A percentile compares a stretch with the other conserved stretches of the same genome.
Conservation (phyloP, 2,329 filamentous ascomycete species). For the Fusarium sp. region DNA sequence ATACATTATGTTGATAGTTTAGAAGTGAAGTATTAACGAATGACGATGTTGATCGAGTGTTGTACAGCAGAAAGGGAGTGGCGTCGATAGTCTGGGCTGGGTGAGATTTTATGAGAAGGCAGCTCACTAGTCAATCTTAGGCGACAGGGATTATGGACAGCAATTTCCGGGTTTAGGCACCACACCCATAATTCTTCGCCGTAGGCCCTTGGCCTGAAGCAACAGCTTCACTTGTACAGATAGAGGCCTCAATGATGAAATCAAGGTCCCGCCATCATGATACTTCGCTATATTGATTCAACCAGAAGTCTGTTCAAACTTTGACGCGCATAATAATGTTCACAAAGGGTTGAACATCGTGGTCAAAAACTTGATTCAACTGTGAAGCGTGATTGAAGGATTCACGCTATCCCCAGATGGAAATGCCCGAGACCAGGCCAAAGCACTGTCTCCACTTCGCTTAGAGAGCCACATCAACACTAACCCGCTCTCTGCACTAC, state of each 20-base stretch:
- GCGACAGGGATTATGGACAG: neutral
- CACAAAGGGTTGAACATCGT: neutral
- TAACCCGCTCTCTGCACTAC: neutral
- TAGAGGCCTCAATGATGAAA: neutral
- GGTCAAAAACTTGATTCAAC: neutral
- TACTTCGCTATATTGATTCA: accelerated
- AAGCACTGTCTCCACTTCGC: neutral
- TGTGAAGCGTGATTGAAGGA: neutral
- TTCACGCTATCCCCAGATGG: slow-evolving; percentile 3
- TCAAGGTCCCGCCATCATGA: accelerated
- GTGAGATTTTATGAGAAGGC: neutral
- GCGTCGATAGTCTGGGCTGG: neutral
- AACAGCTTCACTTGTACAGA: neutral
- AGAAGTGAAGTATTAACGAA: neutral
- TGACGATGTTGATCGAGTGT: slow-evolving; percentile 3
- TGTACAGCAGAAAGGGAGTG: neutral
- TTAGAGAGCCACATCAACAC: neutral
- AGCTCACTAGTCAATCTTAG: neutral
- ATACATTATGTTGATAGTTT: slow-evolving; percentile 6
- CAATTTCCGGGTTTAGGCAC: slow-evolving; percentile 3
- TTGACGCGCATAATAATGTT: accelerated
- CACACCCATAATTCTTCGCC: neutral
- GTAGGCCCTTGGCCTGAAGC: neutral
- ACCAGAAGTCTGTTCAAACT: accelerated
- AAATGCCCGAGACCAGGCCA: neutral